These are phyloP conservation scores for Fusarium avenaceum DNA, from an alignment of 2,329 filamentous ascomycete species.

Conservation along the genomic window DNA sequence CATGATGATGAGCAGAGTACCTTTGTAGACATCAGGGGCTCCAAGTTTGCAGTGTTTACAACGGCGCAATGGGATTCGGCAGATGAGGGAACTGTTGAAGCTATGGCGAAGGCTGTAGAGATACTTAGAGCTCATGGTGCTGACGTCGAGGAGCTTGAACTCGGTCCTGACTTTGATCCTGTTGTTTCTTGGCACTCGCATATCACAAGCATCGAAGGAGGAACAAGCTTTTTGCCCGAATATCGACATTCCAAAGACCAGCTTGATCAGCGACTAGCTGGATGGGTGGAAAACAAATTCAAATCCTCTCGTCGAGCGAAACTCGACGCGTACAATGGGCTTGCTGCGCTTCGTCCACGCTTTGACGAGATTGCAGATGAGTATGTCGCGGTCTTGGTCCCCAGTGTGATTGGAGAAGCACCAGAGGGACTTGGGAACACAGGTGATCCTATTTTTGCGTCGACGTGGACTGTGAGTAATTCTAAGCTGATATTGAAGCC, in stretches of 20 bases:
- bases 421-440: slow-evolving; percentile 66
- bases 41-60: slow-evolving; percentile 67
- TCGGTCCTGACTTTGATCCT: slow-evolving; percentile 63
- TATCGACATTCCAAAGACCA: slow-evolving; percentile 63
- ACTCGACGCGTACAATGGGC: slow-evolving; percentile 66
- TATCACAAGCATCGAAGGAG: slow-evolving; percentile 66
- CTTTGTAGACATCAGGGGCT: slow-evolving; percentile 57
- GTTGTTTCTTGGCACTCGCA: slow-evolving; percentile 66
- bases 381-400: slow-evolving; percentile 70
- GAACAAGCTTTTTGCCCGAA: slow-evolving; percentile 66
- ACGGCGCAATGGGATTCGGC: slow-evolving; percentile 66
- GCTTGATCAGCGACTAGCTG: slow-evolving; percentile 60
- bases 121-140: slow-evolving; percentile 64
- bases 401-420: slow-evolving; percentile 71
- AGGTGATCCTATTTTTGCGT: slow-evolving; percentile 66
- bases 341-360: slow-evolving; percentile 66
- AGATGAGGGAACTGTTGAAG: slow-evolving; percentile 59
- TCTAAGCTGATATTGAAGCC: slow-evolving; percentile 49
- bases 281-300: slow-evolving; percentile 64
- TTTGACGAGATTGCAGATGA: slow-evolving; percentile 65
- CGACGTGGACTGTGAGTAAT: slow-evolving; percentile 65
- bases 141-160: slow-evolving; percentile 66
- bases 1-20: slow-evolving; percentile 61
- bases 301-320: slow-evolving; percentile 61
- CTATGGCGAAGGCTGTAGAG: slow-evolving; percentile 57